These are phyloP conservation scores for Aspergillus sparsus DNA, from an alignment of 495 filamentous ascomycete genomes.

Conservation along the genomic window DNA sequence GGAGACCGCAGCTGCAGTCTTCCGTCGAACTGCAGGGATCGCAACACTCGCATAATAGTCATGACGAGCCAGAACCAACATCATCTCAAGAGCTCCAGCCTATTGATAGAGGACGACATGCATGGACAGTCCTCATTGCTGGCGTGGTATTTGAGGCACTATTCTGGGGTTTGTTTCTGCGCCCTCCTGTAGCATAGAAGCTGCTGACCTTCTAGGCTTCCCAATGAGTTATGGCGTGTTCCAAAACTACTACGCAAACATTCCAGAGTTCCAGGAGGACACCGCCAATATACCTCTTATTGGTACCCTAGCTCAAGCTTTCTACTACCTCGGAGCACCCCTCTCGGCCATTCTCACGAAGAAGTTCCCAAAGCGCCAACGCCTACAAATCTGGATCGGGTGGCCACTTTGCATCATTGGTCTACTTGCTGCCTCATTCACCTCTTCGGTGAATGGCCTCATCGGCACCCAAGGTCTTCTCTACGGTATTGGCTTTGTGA, in stretches of 20 bases:
- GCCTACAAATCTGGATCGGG: not conserved
- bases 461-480: slow-evolving; percentile 9
- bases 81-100: not conserved
- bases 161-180: slow-evolving; percentile 3
- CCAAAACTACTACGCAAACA: slow-evolving; percentile 4
- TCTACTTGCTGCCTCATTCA: slow-evolving; percentile 1
- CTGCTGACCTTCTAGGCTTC: not conserved
- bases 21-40: no score
- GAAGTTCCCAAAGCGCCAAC: not conserved
- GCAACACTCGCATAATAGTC: no score
- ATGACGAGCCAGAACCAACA: no score
- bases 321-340: slow-evolving; percentile 6
- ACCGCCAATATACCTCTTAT: not conserved
- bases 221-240: slow-evolving; percentile 7
- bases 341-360: not conserved
- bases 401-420: not conserved
- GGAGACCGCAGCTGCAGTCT: no score
- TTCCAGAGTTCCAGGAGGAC: not conserved
- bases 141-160: slow-evolving; percentile 1
- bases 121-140: not conserved
- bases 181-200: not conserved
- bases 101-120: not conserved
- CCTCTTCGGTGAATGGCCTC: slow-evolving; percentile 1
- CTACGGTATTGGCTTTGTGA: slow-evolving; percentile 16
- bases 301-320: not conserved